A percentile compares a stretch with the other conserved stretches of the same genome.
Conservation (phyloP, 257 asterid genomes). For the Fraxinus cuspidata region DNA sequence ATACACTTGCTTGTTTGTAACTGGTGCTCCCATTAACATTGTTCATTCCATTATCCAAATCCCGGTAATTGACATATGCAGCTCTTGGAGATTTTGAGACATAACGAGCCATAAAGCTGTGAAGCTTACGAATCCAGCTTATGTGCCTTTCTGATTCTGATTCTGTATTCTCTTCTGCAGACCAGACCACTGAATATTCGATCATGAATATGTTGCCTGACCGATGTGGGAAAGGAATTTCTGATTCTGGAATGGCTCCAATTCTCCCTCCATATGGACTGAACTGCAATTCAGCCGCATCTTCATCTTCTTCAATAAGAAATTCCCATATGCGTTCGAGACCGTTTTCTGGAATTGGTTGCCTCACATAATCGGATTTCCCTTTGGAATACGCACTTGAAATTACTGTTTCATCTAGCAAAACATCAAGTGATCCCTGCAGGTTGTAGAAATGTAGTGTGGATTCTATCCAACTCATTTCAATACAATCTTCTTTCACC, state of each 20-base stretch:
- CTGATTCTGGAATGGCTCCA: constrained; percentile 18
- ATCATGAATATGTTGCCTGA: constrained; percentile 28
- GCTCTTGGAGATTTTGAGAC: constrained; percentile 25
- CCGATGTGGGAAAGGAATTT: constrained; percentile 33
- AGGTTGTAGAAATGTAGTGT: neutral
- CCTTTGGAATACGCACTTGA: neutral
- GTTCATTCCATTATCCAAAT: constrained; percentile 24
- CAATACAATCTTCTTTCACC: constrained; percentile 17
- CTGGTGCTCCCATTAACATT: constrained; percentile 2
- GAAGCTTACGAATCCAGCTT: constrained; percentile 17
- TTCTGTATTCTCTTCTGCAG: neutral
- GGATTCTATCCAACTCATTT: constrained; percentile 35
- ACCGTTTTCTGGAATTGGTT: neutral
- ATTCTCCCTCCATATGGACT: constrained; percentile 32
- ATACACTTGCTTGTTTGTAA: constrained; percentile 17
- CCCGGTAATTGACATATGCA: constrained; percentile 29
- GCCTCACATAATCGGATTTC: constrained; percentile 23
- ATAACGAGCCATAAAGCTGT: constrained; percentile 23
- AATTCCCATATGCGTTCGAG: constrained; percentile 23
- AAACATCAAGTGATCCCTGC: constrained; percentile 1
- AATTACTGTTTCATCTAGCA: neutral
- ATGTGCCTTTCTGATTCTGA: neutral
- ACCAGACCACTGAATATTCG: neutral
- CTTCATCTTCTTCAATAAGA: constrained; percentile 17
- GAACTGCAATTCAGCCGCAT: constrained; percentile 15